These are phyloP conservation scores for Gigaspora rosea DNA, from an alignment of 192 early-diverging fungal species.

Conservation along the genomic window DNA sequence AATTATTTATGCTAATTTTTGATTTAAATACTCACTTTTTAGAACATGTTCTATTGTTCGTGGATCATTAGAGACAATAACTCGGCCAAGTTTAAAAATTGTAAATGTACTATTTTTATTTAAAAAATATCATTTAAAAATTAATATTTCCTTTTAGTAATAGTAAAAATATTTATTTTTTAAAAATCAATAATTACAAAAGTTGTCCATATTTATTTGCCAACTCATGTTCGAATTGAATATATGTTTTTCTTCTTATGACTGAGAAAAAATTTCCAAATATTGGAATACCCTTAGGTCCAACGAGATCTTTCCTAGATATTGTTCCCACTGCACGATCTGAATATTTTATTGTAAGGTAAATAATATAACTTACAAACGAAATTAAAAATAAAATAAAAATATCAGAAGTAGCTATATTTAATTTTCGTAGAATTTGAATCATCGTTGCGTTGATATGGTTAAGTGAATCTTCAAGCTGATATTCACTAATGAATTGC, in stretches of 20 bases:
- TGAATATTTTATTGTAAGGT: slow-evolving; percentile 39
- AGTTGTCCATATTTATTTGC: not conserved
- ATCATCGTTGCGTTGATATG: no score
- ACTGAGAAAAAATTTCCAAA: slow-evolving; percentile 37
- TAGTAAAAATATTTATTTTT: no score
- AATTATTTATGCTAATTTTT: not conserved
- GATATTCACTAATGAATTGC: no score
- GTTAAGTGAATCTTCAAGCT: no score
- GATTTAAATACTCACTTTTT: slow-evolving; percentile 25
- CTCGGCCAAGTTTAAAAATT: slow-evolving; percentile 36
- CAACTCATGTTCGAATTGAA: not conserved
- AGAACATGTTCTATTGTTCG: slow-evolving; percentile 39
- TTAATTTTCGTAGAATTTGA: no score
- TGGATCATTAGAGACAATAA: slow-evolving; percentile 40
- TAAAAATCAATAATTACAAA: not conserved
- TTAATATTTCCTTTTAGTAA: not conserved
- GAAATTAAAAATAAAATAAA: no score
- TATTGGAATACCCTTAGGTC: slow-evolving; percentile 36
- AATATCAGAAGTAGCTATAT: no score
- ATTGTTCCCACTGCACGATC: slow-evolving; percentile 38
- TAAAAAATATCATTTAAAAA: not conserved
- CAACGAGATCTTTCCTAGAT: slow-evolving; percentile 35
- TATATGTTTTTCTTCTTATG: not conserved
- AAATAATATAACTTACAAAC: slow-evolving; percentile 3
- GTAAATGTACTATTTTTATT: slow-evolving; percentile 35